These are phyloP conservation scores for Parsonsia alboflavescens DNA, from an alignment of 257 asterid genomes.

Conservation along the genomic window DNA sequence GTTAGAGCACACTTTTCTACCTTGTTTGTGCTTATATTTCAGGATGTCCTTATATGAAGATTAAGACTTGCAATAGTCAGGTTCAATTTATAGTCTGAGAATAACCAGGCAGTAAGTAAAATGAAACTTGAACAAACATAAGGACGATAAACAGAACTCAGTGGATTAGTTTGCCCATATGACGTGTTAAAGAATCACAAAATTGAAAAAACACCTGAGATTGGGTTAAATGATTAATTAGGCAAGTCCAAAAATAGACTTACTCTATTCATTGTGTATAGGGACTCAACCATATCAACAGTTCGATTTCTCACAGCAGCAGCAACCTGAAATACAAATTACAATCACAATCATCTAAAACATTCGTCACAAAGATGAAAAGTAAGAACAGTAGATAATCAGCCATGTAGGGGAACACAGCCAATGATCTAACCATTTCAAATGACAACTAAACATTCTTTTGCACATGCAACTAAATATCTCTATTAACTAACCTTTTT, in stretches of 20 bases:
- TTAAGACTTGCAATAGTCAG: not conserved
- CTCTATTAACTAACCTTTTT: constrained; percentile 60
- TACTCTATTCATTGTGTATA: constrained; percentile 51
- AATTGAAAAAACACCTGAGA: not conserved
- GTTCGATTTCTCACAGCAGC: constrained; percentile 59
- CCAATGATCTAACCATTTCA: not conserved
- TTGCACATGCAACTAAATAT: not conserved
- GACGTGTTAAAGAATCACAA: not conserved
- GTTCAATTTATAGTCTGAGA: not conserved
- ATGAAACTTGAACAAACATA: not conserved
- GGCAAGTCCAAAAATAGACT: not conserved
- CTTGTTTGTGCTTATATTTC: not conserved
- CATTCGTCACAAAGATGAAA: not conserved
- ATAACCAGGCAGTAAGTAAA: not conserved
- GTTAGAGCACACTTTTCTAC: not conserved
- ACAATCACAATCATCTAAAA: not conserved
- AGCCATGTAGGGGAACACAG: not conserved
- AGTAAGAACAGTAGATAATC: not conserved
- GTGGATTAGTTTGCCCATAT: not conserved
- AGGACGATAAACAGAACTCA: not conserved
- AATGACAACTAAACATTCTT: not conserved
- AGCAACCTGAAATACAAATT: constrained; percentile 50
- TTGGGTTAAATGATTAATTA: not conserved
- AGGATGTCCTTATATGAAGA: not conserved
- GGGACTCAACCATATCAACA: constrained; percentile 80